Evolutionary conservation across 1,284 basidiomycete genomes (phyloP), one percentile per base, ranked within the genome.

Genomic region (Microstroma glucosiphilum): DNA sequence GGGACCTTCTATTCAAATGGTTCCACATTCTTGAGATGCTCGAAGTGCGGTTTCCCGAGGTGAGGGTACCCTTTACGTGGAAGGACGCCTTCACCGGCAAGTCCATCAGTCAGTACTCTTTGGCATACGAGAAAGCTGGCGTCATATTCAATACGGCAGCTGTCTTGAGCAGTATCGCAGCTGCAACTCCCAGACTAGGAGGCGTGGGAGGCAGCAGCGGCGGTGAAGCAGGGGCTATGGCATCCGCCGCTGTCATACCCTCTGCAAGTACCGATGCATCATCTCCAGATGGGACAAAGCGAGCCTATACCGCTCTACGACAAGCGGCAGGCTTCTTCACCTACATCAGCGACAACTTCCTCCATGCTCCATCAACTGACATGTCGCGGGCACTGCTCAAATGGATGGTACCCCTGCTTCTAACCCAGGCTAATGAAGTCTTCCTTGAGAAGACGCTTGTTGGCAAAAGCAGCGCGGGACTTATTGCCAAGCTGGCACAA

Each of bases 261-360:
- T 48, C n/a, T 30, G 21, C 59, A 8, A 15, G 55, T 41, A 17
- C 21, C n/a, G 46, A n/a, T n/a, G 69, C 1, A 1, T 40, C 60
- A 13, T 17, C 59, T 12, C 25, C 26, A 7, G 93, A 98, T 78
- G 93, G 93, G n/a, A 81, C 93, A 71, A 97, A 97, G 81, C 87
- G 92, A 25, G 87, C 92, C 0, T 98, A 96, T 82, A 86, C 92
- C 80, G 92, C 92, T 80, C 89, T 92, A 72, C 84, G 90, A 19
- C 88, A 90, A n/a, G 88, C 90, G 41, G 91, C 94, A 0, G 96
- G 96, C 23, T 96, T 98, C 91, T 86, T 97, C 73, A 91, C 88
- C 11, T 98, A 98, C 79, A 94, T 99, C 84, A 97, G 97, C 82
- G 94, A 98, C 80, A 98, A 98, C 84, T 98, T 99, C 80, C 82